Base-by-base conservation (phyloP, 176 grass and related monocot genomes). In the Triticum timopheevii region DNA sequence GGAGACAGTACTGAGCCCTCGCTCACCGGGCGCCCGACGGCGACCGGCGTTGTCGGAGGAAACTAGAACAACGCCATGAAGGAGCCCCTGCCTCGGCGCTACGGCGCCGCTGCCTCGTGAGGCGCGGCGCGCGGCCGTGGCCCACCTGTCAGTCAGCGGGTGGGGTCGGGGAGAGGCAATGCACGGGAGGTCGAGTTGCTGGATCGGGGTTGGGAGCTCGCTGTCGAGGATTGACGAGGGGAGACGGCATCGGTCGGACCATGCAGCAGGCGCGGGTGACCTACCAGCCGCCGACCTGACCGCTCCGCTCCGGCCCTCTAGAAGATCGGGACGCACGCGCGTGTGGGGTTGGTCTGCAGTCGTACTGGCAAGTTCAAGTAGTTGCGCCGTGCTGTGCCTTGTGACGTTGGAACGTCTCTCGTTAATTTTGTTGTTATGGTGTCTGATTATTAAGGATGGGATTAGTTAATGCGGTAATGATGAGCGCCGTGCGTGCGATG, bases 191-290 rank as follows among this genome's bases (percentile, higher is more conserved):
- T 3, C 42, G 30, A 1, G 16, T 1, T 19, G 34, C 6, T 33
- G 27, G 75, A 9, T 69, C 17, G 17, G 17, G 2, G 86, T 76
- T 78, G 35, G 23, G 62, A 33, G 6, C 73, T 88, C 86, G 38
- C 65, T 65, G 39, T 88, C 81, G 54, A 22, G 3, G 50, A 71
- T 61, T 23, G 67, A 76, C 67, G 54, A 79, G 65, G 24, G 56
- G 30, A 42, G 76, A 80, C 61, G 68, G 35, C 69, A 65, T 69
- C 62, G 12, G 3, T 30, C n/a, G 25, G 88, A 81, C 88, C 24
- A 47, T 81, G 61, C 63, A 88, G 59, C 64, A 11, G 22, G 22
- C 40, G 8, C 61, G 7, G 15, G 25, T 24, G 34, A 80, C 52
- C 67, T 24, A 23, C 38, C 39, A 42, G 39, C 39, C 39, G 39